Evolutionary conservation across 139 green algal species (phyloP).

Genomic region (Tetratostichococcus sp.): DNA sequence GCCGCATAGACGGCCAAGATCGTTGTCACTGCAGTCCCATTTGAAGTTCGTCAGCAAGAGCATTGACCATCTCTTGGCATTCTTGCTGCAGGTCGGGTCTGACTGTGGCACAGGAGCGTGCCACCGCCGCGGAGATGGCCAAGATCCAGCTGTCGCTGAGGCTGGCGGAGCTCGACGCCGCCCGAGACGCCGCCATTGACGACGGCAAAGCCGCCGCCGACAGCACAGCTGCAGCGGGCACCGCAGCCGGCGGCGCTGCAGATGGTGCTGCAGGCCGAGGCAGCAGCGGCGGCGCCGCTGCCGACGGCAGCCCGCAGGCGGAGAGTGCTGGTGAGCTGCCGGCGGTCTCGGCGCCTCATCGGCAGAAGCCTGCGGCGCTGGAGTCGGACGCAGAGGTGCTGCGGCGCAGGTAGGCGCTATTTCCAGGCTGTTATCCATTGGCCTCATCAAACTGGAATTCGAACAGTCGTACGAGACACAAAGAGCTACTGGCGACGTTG

Average conservation of each 20-base stretch:
- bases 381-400: not conserved
- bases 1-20: no score
- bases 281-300: not conserved
- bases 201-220: no score
- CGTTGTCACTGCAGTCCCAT: no score
- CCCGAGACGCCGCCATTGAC: not conserved
- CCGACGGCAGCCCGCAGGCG: not conserved
- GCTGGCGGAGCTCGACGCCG: slow-evolving; percentile 25
- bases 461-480: no score
- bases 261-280: not conserved
- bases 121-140: slow-evolving; percentile 29
- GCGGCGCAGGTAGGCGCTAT: no score
- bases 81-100: slow-evolving; percentile 12
- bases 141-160: slow-evolving; percentile 43
- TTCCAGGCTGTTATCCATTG: no score
- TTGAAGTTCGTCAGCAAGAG: no score
- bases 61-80: no score
- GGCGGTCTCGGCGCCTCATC: not conserved
- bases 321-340: slow-evolving; percentile 1
- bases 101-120: slow-evolving; percentile 13
- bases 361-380: no score
- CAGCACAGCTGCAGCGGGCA: no score
- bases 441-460: no score
- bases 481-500: no score
- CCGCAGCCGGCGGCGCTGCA: not conserved